Conservation (phyloP, 2,329 filamentous ascomycete species). For the Nothophaeocryptopus gaeumannii region DNA sequence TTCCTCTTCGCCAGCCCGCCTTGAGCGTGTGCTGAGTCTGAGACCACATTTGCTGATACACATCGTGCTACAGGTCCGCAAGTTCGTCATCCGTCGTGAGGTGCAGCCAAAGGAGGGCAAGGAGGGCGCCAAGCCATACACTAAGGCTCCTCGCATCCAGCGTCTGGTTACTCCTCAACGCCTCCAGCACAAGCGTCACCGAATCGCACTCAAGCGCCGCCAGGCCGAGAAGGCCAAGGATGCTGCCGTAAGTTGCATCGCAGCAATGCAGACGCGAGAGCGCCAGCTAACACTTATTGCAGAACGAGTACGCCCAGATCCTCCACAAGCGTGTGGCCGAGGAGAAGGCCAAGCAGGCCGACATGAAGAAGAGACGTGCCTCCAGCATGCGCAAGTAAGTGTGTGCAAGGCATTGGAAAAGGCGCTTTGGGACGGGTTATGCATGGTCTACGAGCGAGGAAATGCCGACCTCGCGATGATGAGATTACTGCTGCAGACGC, state of each 20-base stretch:
- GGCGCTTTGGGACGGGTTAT: slow-evolving; percentile 19
- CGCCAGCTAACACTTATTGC: slow-evolving; percentile 38
- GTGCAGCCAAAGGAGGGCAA: slow-evolving; percentile 77
- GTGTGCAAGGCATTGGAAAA: slow-evolving; percentile 14
- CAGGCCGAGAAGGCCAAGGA: slow-evolving; percentile 97
- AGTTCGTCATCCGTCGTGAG: slow-evolving; percentile 99
- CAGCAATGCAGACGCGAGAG: neutral
- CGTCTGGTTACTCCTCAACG: slow-evolving; percentile 98
- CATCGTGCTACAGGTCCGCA: slow-evolving; percentile 70
- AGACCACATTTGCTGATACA: slow-evolving; percentile 26
- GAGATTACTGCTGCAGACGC: slow-evolving; percentile 16
- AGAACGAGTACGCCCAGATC: slow-evolving; percentile 97
- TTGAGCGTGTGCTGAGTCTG: slow-evolving; percentile 15
- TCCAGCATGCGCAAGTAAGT: slow-evolving; percentile 84
- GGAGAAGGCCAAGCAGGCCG: slow-evolving; percentile 89
- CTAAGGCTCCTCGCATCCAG: slow-evolving; percentile 99
- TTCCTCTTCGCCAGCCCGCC: slow-evolving; percentile 58
- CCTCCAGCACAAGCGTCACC: slow-evolving; percentile 99
- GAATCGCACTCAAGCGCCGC: slow-evolving; percentile 96
- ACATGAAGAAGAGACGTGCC: slow-evolving; percentile 93
- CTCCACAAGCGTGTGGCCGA: slow-evolving; percentile 96
- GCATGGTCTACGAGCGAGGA: slow-evolving; percentile 17
- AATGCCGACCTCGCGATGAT: slow-evolving; percentile 16
- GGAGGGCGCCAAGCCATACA: slow-evolving; percentile 97
- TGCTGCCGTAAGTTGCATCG: slow-evolving; percentile 76